Base-by-base conservation (phyloP, 2,329 filamentous ascomycete genomes). In the Thielaviopsis musarum region DNA sequence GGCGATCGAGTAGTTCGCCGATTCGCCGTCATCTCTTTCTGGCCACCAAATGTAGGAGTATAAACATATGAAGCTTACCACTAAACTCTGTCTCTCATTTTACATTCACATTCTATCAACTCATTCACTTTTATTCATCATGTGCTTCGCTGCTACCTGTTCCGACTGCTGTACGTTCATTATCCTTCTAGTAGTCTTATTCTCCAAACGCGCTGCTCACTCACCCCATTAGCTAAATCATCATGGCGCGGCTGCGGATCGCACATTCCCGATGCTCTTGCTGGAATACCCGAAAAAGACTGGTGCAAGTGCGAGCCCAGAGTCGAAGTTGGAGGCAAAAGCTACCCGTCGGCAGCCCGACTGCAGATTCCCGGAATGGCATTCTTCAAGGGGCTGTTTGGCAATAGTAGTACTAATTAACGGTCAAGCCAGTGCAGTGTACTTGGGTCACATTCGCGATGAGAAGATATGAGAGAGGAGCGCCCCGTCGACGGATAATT, bases 201-300 rank as follows among this genome's bases (percentile, higher is more conserved):
- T 34, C 30, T 34, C 24, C 24, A 26, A 26, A 6, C 10, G 30
- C 30, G 53, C 30, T 34, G 30, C 30, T 34, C 30, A 30, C 15
- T 12, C 45, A 21, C n/a, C 52, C 19, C 22, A 34, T n/a, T 60
- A 77, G 75, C 72, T 28, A 77, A 75, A 66, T 70, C 73, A 64
- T 66, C 74, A 26, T 77, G 75, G 75, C 72, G 74, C 62, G 75
- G 75, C 62, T 78, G 75, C 68, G 75, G 75, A 56, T 69, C 63
- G 59, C 75, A 78, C 64, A 71, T 77, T 61, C 69, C 73, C 9
- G 66, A 69, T 15, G 75, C 74, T n/a, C 70, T 78, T 52, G 64
- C 68, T 34, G 69, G 70, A 59, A 68, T 77, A 3, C 68, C 73
- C 30, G 71, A 77, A 66, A 67, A 70, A 13, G 65, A 76, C 52